A percentile compares a stretch with the other conserved stretches of the same genome.
Evolutionary conservation across 495 filamentous ascomycete genomes (phyloP).

Genomic region (Aspergillus funiculosus): DNA sequence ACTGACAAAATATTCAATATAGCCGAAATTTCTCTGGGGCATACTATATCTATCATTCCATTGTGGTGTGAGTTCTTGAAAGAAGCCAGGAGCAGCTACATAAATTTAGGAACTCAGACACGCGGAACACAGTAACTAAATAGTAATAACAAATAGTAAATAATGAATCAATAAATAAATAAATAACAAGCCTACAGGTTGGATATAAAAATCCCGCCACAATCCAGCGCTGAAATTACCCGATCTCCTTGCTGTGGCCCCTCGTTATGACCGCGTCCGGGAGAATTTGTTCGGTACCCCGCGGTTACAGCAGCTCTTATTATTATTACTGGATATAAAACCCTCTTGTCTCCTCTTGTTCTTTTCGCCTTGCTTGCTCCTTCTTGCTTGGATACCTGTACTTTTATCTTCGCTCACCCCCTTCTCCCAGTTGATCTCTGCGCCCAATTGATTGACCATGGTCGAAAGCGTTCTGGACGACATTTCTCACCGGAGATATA

Average conservation of each 20-base stretch:
- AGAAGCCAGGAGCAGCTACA: too few relatives aligned
- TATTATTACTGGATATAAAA: too few relatives aligned
- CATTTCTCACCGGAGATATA: slow-evolving; percentile 93
- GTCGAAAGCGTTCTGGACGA: slow-evolving; percentile 77
- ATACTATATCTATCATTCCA: too few relatives aligned
- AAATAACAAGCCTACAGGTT: too few relatives aligned
- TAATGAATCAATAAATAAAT: too few relatives aligned
- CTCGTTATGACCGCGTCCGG: slow-evolving; percentile 5
- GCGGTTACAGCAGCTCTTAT: slow-evolving; percentile 6
- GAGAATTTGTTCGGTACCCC: slow-evolving; percentile 12
- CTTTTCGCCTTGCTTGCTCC: slow-evolving; percentile 8
- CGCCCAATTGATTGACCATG: slow-evolving; percentile 34
- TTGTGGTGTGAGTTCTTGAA: too few relatives aligned
- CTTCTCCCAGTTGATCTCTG: slow-evolving; percentile 2
- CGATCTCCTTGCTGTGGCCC: neutral
- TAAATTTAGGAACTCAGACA: too few relatives aligned
- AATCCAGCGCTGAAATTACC: slow-evolving; percentile 8
- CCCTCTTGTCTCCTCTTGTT: slow-evolving; percentile 6
- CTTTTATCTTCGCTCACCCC: slow-evolving; percentile 13
- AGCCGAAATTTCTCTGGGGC: too few relatives aligned
- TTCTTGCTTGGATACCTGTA: too few relatives aligned
- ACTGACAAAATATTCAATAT: too few relatives aligned
- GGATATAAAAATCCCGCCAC: neutral
- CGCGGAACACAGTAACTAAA: too few relatives aligned
- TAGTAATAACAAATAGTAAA: too few relatives aligned